Base-by-base conservation (phyloP, 1,139 yeast genomes). In the Taphrina confusa region DNA sequence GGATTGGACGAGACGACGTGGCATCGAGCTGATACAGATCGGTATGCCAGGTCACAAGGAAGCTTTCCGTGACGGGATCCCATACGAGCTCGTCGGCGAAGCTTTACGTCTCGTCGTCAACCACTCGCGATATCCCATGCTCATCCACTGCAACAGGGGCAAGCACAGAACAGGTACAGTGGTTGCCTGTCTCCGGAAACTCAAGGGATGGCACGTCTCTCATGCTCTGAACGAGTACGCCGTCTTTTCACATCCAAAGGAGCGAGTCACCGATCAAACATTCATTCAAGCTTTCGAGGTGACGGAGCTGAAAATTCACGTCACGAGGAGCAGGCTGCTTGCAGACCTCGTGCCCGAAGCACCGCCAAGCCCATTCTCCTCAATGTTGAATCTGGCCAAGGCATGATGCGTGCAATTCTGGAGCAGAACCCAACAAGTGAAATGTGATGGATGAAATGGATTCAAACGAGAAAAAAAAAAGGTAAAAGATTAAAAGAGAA, bases 11-110 rank as follows among this genome's bases (percentile, higher is more conserved):
- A 70, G 78, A 46, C 75, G 77, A 42, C 78, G 89, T 55, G 78
- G 78, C 23, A 89, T 92, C 56, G 74, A 80, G 66, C 76, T 91
- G 49, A 88, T 85, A 69, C 97, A 90, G 72, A 82, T 91, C 46
- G 97, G 97, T 1, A 82, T 92, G 84, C 85, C 95, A 25, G 98
- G 98, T 4, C 92, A 92, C 71, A 92, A 92, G 71, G 97, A 90
- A 23, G 71, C 96, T 96, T 14, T 89, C 89, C 76, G 96, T 88
- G 36, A 86, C 64, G 54, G 77, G 9, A 46, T 92, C 59, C 85
- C 94, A 42, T 84, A 87, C 28, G 85, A 83, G 40, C 76, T 87
- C 47, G 82, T 92, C 50, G 86, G 94, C 0, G 82, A 82, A 63
- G 97, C 97, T 0, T 76, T 91, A 63, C 84, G 85, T 68, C 84